phyloP scores from a whole-genome alignment of 495 filamentous ascomycete species.

The Neurospora sp. region DNA sequence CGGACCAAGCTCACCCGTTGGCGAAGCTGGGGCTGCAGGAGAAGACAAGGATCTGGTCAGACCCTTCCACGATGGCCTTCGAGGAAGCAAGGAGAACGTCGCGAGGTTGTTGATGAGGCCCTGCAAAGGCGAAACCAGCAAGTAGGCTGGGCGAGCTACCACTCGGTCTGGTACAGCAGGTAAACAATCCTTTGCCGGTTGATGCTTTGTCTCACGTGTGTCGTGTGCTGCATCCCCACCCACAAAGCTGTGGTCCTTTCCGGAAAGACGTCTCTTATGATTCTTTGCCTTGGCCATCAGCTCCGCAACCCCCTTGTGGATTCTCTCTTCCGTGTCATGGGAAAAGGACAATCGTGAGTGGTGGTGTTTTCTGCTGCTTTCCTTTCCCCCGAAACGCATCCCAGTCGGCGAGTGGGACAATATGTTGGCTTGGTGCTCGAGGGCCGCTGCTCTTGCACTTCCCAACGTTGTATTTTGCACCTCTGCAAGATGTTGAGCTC shows the following conservation, averaged over 20 bases:
- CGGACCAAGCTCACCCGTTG: background rate
- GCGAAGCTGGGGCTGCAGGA: background rate
- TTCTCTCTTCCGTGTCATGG: slow-evolving; percentile 24
- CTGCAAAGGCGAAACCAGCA: slow-evolving; percentile 73
- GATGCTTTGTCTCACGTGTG: slow-evolving; percentile 6
- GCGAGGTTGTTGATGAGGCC: slow-evolving; percentile 49
- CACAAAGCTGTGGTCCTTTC: background rate
- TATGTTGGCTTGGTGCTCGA: slow-evolving; percentile 10
- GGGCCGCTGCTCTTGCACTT: slow-evolving; percentile 11
- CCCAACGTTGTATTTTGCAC: slow-evolving; percentile 36
- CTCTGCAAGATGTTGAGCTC: slow-evolving; percentile 51
- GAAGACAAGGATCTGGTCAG: background rate
- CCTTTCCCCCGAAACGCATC: slow-evolving; percentile 30
- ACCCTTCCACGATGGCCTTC: slow-evolving; percentile 3
- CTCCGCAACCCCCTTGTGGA: slow-evolving; percentile 30
- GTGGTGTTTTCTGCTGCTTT: slow-evolving; percentile 22
- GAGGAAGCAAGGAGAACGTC: slow-evolving; percentile 38
- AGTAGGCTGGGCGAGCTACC: slow-evolving; percentile 44
- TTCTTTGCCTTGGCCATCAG: slow-evolving; percentile 26
- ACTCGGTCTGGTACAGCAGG: slow-evolving; percentile 13
- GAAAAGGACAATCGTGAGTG: slow-evolving; percentile 17
- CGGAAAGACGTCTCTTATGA: slow-evolving; percentile 7
- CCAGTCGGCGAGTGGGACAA: slow-evolving; percentile 23
- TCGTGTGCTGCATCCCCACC: background rate
- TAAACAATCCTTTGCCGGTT: slow-evolving; percentile 11